Percentiles rank a stretch among this genome's conserved stretches.
These are phyloP conservation scores for Coemansia sp. DNA, from an alignment of 192 early-diverging fungal genomes.

Conservation along the genomic window DNA sequence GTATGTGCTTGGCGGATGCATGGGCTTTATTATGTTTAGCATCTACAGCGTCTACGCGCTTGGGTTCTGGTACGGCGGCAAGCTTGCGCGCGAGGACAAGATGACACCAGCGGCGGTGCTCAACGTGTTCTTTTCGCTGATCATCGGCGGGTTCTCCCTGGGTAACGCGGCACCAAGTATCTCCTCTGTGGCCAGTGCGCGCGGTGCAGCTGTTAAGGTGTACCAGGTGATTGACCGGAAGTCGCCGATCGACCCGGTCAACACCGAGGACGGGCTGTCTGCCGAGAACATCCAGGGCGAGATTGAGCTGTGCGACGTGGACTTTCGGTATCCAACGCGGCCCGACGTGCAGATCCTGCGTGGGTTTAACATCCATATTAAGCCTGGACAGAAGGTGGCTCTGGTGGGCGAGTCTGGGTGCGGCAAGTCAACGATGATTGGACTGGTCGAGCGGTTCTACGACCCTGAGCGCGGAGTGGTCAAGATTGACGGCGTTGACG, in stretches of 20 bases:
- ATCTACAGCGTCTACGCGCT: conserved; percentile 75
- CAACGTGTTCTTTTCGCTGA: conserved; percentile 84
- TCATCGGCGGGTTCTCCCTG: conserved; percentile 78
- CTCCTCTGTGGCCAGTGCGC: conserved; percentile 66
- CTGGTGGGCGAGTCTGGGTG: conserved; percentile 85
- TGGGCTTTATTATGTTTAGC: conserved; percentile 72
- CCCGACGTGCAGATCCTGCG: conserved; percentile 78
- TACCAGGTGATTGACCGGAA: conserved; percentile 79
- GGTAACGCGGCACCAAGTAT: conserved; percentile 71
- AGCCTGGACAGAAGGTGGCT: conserved; percentile 81
- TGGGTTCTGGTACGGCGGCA: conserved; percentile 81
- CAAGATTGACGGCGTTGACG: conserved; percentile 68
- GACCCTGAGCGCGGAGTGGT: conserved; percentile 56
- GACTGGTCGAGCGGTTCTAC: conserved; percentile 86
- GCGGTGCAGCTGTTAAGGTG: conserved; percentile 78
- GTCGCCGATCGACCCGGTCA: conserved; percentile 68
- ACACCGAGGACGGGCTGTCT: conserved; percentile 27
- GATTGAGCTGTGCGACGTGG: conserved; percentile 72
- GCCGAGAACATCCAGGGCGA: conserved; percentile 55
- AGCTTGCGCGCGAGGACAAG: conserved; percentile 50
- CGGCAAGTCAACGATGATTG: conserved; percentile 83
- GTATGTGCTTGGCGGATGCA: conserved; percentile 56
- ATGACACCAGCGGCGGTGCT: conserved; percentile 60
- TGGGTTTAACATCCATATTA: conserved; percentile 63
- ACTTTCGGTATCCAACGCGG: conserved; percentile 82